These are phyloP conservation scores for Xerocomellus chrysenteron DNA, from an alignment of 768 basidiomycete species.

Conservation along the genomic window DNA sequence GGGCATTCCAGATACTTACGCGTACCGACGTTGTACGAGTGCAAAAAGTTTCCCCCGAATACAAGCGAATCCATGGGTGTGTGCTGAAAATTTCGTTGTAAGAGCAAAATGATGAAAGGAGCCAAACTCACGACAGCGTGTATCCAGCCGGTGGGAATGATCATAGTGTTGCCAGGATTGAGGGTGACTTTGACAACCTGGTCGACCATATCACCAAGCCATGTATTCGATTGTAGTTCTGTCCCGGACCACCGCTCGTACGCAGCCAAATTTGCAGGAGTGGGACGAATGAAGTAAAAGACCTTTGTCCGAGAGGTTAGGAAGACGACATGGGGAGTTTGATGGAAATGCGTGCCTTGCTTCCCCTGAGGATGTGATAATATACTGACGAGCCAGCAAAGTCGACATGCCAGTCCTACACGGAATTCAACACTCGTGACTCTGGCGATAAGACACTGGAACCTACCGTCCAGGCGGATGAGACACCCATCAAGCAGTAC, in stretches of 20 bases:
- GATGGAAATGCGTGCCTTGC: constrained; percentile 55
- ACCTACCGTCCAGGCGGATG: constrained; percentile 88
- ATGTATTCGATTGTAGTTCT: constrained; percentile 81
- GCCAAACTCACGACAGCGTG: constrained; percentile 81
- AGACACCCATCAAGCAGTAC: constrained; percentile 97
- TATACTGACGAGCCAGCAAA: constrained; percentile 98
- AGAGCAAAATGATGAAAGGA: neutral
- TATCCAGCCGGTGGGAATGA: constrained; percentile 96
- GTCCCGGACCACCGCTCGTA: constrained; percentile 95
- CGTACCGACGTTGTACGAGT: constrained; percentile 84
- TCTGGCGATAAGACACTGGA: neutral
- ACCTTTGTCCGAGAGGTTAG: constrained; percentile 45
- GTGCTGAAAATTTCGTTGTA: constrained; percentile 48
- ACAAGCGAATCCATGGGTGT: constrained; percentile 92
- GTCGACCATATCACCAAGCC: constrained; percentile 92
- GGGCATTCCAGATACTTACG: constrained; percentile 50
- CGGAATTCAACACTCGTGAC: neutral
- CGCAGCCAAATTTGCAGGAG: constrained; percentile 77
- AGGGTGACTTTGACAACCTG: constrained; percentile 86
- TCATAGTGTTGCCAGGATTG: constrained; percentile 80
- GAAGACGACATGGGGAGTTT: neutral
- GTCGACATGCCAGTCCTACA: constrained; percentile 96
- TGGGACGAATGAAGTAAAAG: constrained; percentile 95
- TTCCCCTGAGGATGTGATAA: constrained; percentile 86
- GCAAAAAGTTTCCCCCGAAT: constrained; percentile 96